phyloP scores from a whole-genome alignment of 1,139 yeast genomes.

The Blastobotrys persicus region DNA sequence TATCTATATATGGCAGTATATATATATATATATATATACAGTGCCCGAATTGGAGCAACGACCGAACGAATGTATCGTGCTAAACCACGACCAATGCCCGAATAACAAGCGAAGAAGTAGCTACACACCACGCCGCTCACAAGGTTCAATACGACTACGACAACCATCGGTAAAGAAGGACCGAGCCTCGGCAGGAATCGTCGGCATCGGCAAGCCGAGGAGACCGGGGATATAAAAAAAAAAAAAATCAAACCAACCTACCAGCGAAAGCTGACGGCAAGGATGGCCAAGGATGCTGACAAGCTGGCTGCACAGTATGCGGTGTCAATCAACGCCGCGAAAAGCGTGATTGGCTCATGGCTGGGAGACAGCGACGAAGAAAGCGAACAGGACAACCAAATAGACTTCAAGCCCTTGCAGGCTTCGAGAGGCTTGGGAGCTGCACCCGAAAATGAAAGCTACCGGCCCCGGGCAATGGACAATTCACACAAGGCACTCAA shows the following conservation, averaged over 20 bases:
- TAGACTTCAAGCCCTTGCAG: conserved; percentile 19
- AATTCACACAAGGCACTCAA: conserved; percentile 16
- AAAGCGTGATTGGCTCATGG: conserved; percentile 32
- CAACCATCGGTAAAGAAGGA: no score
- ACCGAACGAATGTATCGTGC: no score
- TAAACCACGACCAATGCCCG: no score
- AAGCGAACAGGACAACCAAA: conserved; percentile 13
- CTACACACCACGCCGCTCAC: no score
- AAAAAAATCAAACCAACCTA: no score
- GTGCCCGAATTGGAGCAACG: no score
- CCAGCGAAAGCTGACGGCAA: no score
- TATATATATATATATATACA: no score
- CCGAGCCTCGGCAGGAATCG: not conserved
- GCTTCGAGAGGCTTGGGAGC: conserved; percentile 26
- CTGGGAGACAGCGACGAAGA: conserved; percentile 21
- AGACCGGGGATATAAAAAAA: not conserved
- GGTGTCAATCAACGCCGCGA: conserved; percentile 29
- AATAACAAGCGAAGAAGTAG: no score
- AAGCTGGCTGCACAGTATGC: conserved; percentile 32
- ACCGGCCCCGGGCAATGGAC: conserved; percentile 3
- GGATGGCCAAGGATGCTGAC: conserved; percentile 27
- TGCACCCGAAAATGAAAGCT: not conserved
- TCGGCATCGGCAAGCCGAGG: not conserved
- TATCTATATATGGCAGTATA: no score
- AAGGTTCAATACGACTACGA: no score